Evolutionary conservation across 495 filamentous ascomycete genomes (phyloP).

Genomic region (Podospora tetraspora): DNA sequence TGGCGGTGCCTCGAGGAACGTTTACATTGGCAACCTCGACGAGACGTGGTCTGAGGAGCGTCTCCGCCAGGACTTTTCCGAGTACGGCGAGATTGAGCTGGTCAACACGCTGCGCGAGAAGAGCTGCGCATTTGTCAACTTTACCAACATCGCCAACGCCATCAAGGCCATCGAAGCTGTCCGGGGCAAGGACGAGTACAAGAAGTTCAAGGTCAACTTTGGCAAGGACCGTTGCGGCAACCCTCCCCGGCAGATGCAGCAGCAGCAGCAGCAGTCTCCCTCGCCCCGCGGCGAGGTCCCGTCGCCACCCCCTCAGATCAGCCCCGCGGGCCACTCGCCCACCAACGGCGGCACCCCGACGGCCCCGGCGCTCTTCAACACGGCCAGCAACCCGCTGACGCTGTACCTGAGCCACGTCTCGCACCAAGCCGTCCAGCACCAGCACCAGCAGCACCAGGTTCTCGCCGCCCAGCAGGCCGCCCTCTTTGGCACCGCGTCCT

Average conservation of each 20-base stretch:
- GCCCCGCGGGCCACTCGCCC: constrained; percentile 51
- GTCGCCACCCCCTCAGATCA: constrained; percentile 59
- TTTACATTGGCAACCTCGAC: constrained; percentile 96
- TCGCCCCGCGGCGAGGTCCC: constrained; percentile 55
- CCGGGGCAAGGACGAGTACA: constrained; percentile 90
- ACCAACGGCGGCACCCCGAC: constrained; percentile 37
- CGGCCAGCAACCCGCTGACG: constrained; percentile 83
- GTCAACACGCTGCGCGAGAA: constrained; percentile 97
- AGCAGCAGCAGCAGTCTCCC: constrained; percentile 52
- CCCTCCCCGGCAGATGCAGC: constrained; percentile 77
- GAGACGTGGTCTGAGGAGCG: constrained; percentile 97
- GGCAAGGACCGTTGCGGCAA: constrained; percentile 98
- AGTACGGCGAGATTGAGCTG: constrained; percentile 96
- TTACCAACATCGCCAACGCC: constrained; percentile 98
- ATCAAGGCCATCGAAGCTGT: constrained; percentile 99
- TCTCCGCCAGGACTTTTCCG: constrained; percentile 90
- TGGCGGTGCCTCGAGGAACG: constrained; percentile 91
- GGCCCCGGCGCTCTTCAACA: constrained; percentile 65
- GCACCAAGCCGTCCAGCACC: constrained; percentile 69
- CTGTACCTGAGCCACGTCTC: constrained; percentile 87
- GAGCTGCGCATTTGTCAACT: constrained; percentile 99
- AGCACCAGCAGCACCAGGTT: constrained; percentile 63
- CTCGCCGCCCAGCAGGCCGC: constrained; percentile 56
- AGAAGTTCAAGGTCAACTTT: constrained; percentile 98
- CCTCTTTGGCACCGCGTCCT: constrained; percentile 53